These are phyloP conservation scores for Przewalskia tangutica DNA, from an alignment of 257 asterid species.

Conservation along the genomic window DNA sequence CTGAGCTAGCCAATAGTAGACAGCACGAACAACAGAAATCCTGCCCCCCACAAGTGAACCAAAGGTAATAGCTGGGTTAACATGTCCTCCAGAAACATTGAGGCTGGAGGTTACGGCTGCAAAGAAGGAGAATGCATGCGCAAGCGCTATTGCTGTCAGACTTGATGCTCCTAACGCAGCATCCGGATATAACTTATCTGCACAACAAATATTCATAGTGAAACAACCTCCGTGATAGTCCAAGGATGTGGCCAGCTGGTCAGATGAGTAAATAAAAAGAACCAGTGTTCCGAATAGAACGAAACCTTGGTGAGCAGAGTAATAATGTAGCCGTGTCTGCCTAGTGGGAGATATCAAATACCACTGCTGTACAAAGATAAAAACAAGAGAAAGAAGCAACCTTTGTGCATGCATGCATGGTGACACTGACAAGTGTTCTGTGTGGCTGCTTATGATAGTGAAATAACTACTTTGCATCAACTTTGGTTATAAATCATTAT, in stretches of 20 bases:
- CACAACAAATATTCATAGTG: background rate
- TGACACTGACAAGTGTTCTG: background rate
- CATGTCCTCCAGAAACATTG: conserved; percentile 90
- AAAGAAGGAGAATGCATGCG: conserved; percentile 58
- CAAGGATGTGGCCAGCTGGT: background rate
- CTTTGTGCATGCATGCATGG: background rate
- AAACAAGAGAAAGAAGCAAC: background rate
- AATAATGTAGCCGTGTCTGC: too few species aligned
- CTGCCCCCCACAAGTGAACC: conserved; percentile 90
- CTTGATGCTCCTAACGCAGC: conserved; percentile 45
- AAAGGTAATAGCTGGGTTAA: conserved; percentile 86
- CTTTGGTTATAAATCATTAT: background rate
- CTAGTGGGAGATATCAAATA: too few species aligned
- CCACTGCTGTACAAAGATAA: too few species aligned
- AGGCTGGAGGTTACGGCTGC: conserved; percentile 82
- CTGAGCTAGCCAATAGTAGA: conserved; percentile 94
- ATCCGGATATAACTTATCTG: conserved; percentile 55
- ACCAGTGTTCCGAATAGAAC: background rate
- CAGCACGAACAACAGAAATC: conserved; percentile 59
- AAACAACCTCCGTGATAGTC: background rate
- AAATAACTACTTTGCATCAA: background rate
- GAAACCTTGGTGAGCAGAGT: too few species aligned
- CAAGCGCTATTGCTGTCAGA: conserved; percentile 49
- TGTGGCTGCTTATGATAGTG: background rate
- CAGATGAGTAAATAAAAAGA: background rate